Percentiles rank a stretch among this genome's conserved stretches.
phyloP scores from a whole-genome alignment of 225 moss, liverwort and hornwort species.

The Physcomitrellopsis africana region DNA sequence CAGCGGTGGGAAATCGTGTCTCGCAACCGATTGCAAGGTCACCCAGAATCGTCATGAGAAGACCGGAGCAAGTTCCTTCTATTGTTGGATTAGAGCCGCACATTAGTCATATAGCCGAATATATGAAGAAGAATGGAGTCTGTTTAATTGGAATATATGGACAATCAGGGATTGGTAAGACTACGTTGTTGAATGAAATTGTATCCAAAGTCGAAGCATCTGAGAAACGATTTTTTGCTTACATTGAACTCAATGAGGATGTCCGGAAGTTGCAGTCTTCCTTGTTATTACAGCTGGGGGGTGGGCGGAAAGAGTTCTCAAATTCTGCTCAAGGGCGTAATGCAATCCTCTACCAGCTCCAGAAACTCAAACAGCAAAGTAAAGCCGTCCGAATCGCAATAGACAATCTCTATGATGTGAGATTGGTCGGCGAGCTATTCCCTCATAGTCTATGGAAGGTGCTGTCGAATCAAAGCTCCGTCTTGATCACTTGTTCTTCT shows the following conservation, averaged over 20 bases:
- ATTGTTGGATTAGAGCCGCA: conserved; percentile 66
- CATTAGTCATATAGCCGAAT: conserved; percentile 55
- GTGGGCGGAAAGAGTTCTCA: conserved; percentile 71
- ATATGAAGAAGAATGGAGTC: conserved; percentile 63
- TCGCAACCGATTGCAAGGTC: conserved; percentile 46
- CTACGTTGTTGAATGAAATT: conserved; percentile 68
- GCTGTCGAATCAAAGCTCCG: conserved; percentile 50
- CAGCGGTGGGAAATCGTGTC: conserved; percentile 62
- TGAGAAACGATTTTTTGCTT: conserved; percentile 67
- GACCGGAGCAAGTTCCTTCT: conserved; percentile 38
- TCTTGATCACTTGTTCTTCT: conserved; percentile 73
- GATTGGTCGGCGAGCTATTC: conserved; percentile 69
- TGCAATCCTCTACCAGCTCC: conserved; percentile 71
- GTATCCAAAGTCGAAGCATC: conserved; percentile 60
- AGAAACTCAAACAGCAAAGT: conserved; percentile 71
- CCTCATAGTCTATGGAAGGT: conserved; percentile 78
- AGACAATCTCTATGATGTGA: conserved; percentile 74
- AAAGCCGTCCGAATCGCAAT: conserved; percentile 75
- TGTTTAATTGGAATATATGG: conserved; percentile 70
- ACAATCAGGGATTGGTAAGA: conserved; percentile 75
- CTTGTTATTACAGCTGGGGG: conserved; percentile 70
- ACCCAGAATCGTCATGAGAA: conserved; percentile 31
- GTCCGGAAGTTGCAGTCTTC: conserved; percentile 69
- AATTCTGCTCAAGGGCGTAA: conserved; percentile 73
- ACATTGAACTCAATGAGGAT: conserved; percentile 70